These are phyloP conservation scores for Solanum peruvianum DNA, from an alignment of 257 asterid species.

Conservation along the genomic window DNA sequence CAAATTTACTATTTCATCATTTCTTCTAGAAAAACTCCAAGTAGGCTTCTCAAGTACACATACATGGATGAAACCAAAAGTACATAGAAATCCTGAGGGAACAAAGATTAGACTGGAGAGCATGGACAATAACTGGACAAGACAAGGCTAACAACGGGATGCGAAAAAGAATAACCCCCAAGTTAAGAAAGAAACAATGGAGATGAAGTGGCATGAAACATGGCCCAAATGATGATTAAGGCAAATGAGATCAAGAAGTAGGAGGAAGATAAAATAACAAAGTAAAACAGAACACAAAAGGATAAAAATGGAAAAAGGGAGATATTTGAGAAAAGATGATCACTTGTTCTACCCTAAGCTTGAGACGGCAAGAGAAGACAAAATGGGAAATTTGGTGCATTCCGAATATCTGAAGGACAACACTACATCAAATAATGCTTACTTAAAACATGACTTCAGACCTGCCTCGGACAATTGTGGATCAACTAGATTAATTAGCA, in stretches of 20 bases:
- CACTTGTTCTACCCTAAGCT: not conserved
- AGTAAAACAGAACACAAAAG: not conserved
- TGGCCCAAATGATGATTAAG: not conserved
- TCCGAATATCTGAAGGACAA: not conserved
- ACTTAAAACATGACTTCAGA: not conserved
- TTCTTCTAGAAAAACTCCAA: not conserved
- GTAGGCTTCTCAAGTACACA: not conserved
- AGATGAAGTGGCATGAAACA: not conserved
- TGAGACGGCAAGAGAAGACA: not conserved
- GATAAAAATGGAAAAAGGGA: not conserved
- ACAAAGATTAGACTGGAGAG: not conserved
- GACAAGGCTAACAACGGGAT: not conserved
- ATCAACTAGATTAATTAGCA: not conserved
- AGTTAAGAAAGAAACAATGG: not conserved
- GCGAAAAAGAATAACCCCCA: not conserved
- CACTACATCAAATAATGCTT: not conserved
- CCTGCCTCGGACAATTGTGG: not conserved
- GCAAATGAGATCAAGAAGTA: not conserved
- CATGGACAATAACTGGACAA: not conserved
- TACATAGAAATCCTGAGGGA: not conserved
- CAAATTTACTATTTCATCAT: not conserved
- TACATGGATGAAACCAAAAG: not conserved
- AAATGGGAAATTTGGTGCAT: not conserved
- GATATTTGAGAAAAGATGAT: not conserved
- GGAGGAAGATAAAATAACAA: not conserved